Conservation (phyloP, 2,329 filamentous ascomycete genomes). For the Grosmannia clavigera region DNA sequence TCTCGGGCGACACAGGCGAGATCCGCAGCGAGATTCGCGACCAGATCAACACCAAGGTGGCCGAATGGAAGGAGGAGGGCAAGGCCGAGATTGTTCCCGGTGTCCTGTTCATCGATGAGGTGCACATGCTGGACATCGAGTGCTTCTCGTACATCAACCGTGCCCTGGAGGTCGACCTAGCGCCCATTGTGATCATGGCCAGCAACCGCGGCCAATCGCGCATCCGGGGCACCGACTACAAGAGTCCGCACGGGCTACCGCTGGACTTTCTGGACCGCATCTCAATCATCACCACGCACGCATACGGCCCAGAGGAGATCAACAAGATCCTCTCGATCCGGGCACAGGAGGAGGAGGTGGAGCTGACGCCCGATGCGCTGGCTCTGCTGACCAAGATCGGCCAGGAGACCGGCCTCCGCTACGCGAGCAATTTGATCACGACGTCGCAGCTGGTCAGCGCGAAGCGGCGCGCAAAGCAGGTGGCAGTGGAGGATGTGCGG, state of each 20-base stretch:
- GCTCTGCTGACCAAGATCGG: constrained; percentile 93
- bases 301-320: constrained; percentile 75
- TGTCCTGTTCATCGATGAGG: constrained; percentile 96
- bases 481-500: constrained; percentile 79
- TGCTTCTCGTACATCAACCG: constrained; percentile 99
- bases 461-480: constrained; percentile 75
- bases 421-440: constrained; percentile 96
- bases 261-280: constrained; percentile 94
- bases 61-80: constrained; percentile 98
- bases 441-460: constrained; percentile 79
- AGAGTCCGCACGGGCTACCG: constrained; percentile 83
- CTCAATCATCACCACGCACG: constrained; percentile 87
- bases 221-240: constrained; percentile 88
- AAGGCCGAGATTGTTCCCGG: constrained; percentile 97
- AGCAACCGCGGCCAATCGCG: constrained; percentile 87
- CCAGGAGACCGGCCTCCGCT: constrained; percentile 79
- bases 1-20: constrained; percentile 95
- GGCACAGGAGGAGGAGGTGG: constrained; percentile 91
- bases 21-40: constrained; percentile 94
- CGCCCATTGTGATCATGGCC: constrained; percentile 98
- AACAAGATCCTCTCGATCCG: constrained; percentile 85
- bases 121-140: constrained; percentile 99
- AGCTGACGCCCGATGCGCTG: constrained; percentile 78
- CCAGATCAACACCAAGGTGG: constrained; percentile 98
- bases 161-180: constrained; percentile 84